Evolutionary conservation across 2,329 filamentous ascomycete genomes (phyloP).

Genomic region (Fusarium burgessii): DNA sequence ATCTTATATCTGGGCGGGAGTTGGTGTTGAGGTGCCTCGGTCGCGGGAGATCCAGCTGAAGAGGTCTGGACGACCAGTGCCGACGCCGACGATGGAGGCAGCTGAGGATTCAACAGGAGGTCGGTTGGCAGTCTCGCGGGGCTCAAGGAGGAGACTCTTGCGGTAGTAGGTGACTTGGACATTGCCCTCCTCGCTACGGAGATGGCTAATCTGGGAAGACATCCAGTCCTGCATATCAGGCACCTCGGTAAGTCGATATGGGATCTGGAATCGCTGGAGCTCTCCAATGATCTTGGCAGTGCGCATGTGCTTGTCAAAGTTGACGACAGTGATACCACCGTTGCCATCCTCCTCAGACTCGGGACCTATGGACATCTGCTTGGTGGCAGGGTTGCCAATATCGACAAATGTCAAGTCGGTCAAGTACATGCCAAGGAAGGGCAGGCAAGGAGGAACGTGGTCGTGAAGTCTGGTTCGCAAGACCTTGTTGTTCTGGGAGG

Average conservation of each 20-base stretch:
- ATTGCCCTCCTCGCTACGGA: conserved; percentile 70
- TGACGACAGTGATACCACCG: conserved; percentile 83
- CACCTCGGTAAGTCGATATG: conserved; percentile 84
- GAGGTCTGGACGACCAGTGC: conserved; percentile 55
- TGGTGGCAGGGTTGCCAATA: conserved; percentile 89
- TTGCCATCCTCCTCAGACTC: conserved; percentile 71
- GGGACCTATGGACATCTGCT: conserved; percentile 69
- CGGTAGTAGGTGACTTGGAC: conserved; percentile 78
- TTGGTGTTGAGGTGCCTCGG: conserved; percentile 51
- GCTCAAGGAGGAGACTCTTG: conserved; percentile 86
- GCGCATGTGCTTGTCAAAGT: conserved; percentile 96
- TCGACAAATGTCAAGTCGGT: conserved; percentile 97
- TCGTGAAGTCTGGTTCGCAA: conserved; percentile 86
- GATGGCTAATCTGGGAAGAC: conserved; percentile 80
- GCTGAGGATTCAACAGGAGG: conserved; percentile 52
- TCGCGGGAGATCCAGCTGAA: conserved; percentile 66
- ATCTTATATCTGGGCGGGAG: conserved; percentile 43
- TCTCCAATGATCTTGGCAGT: conserved; percentile 97
- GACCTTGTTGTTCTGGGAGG: conserved; percentile 89
- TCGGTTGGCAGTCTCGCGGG: conserved; percentile 65
- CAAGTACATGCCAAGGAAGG: conserved; percentile 95
- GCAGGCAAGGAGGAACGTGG: conserved; percentile 90
- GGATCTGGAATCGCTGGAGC: conserved; percentile 94
- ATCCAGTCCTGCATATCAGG: conserved; percentile 95
- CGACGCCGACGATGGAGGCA: conserved; percentile 45